A percentile compares a stretch with the other conserved stretches of the same genome.
phyloP scores from a whole-genome alignment of 1,284 basidiomycete species.

The Moniliella sp. region DNA sequence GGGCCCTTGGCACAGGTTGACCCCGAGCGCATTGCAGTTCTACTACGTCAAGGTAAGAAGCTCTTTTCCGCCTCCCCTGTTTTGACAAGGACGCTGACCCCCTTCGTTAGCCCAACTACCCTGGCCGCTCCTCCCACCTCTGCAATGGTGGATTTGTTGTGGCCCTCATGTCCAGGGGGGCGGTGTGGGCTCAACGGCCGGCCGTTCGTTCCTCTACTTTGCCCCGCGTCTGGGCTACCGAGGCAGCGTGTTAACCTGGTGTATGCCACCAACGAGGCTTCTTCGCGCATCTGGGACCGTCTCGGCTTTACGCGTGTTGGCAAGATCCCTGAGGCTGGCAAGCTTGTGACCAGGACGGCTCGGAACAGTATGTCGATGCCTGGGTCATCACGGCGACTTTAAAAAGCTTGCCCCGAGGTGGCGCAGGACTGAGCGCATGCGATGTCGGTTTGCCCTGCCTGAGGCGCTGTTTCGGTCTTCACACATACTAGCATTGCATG shows the following conservation, averaged over 20 bases:
- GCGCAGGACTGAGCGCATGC: too few relatives aligned
- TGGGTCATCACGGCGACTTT: not conserved
- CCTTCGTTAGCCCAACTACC: slow-evolving; percentile 14
- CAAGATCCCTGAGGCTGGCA: slow-evolving; percentile 60
- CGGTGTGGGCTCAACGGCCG: slow-evolving; percentile 54
- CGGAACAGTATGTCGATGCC: not conserved
- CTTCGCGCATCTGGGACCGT: slow-evolving; percentile 59
- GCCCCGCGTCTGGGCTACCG: slow-evolving; percentile 47
- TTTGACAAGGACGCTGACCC: slow-evolving; percentile 5
- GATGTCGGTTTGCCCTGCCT: too few relatives aligned
- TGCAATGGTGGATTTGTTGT: slow-evolving; percentile 80
- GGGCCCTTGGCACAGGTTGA: slow-evolving; percentile 42
- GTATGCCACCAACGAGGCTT: slow-evolving; percentile 57
- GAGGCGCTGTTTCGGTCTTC: too few relatives aligned
- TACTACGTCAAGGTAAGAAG: slow-evolving; percentile 5
- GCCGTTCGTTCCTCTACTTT: slow-evolving; percentile 58
- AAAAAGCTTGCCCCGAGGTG: not conserved
- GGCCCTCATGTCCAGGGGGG: slow-evolving; percentile 46
- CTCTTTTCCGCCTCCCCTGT: slow-evolving; percentile 6
- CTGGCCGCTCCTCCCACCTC: slow-evolving; percentile 69
- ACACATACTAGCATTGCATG: too few relatives aligned
- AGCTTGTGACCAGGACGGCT: slow-evolving; percentile 37
- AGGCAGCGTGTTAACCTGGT: slow-evolving; percentile 82
- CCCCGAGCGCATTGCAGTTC: slow-evolving; percentile 6
- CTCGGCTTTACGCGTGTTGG: slow-evolving; percentile 64